Evolutionary conservation across 306 rosid genomes (phyloP).

Genomic region (Arachis stenosperma): DNA sequence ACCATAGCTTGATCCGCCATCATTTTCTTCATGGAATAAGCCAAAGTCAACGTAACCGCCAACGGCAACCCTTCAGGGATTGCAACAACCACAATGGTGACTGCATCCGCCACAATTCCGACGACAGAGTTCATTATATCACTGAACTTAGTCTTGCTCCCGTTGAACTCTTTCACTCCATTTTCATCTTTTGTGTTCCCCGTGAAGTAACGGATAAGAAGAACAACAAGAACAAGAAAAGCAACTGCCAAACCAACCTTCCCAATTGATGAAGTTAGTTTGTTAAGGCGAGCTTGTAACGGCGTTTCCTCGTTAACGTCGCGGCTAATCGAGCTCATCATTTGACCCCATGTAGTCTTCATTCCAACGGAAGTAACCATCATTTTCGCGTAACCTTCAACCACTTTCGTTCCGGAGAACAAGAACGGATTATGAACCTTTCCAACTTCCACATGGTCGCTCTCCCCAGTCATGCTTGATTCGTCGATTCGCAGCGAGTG

Average conservation of each 20-base stretch:
- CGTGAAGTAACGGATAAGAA: slow-evolving; percentile 42
- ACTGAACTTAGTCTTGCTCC: slow-evolving; percentile 36
- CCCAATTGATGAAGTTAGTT: slow-evolving; percentile 42
- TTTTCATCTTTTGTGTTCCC: slow-evolving; percentile 44
- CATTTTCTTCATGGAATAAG: slow-evolving; percentile 55
- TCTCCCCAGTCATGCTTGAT: slow-evolving; percentile 49
- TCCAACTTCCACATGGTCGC: slow-evolving; percentile 42
- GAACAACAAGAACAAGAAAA: slow-evolving; percentile 41
- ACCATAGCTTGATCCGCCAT: slow-evolving; percentile 54
- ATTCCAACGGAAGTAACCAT: slow-evolving; percentile 48
- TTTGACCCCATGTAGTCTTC: slow-evolving; percentile 51
- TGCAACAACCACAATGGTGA: slow-evolving; percentile 50
- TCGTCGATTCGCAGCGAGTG: slow-evolving; percentile 43
- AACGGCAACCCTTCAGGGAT: slow-evolving; percentile 48
- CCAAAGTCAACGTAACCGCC: slow-evolving; percentile 45
- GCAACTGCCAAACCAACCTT: slow-evolving; percentile 46
- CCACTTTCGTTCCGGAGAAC: slow-evolving; percentile 47
- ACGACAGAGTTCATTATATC: slow-evolving; percentile 43
- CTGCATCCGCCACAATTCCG: slow-evolving; percentile 44
- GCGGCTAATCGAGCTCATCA: slow-evolving; percentile 47
- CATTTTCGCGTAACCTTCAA: slow-evolving; percentile 46
- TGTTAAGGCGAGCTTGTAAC: slow-evolving; percentile 39
- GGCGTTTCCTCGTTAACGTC: slow-evolving; percentile 40
- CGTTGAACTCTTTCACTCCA: slow-evolving; percentile 31
- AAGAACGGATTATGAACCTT: slow-evolving; percentile 26